Base-by-base conservation (phyloP, 2,329 filamentous ascomycete genomes). In the Fragosphaeria purpurea region DNA sequence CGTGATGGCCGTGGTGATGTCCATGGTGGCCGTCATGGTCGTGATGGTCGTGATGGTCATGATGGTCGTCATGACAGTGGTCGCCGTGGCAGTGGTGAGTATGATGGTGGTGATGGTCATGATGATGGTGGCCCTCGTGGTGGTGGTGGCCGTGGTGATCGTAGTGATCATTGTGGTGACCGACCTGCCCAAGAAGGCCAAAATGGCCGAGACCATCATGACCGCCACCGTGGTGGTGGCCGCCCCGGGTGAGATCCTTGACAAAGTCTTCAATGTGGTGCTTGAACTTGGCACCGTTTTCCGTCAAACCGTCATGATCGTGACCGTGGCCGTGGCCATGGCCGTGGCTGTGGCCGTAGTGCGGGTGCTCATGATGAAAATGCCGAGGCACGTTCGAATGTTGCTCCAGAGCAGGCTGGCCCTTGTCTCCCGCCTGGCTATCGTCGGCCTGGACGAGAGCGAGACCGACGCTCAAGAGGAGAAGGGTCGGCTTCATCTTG, bases 401-500 rank as follows among this genome's bases (percentile, higher is more conserved):
- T 7, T 22, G 6, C 6, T 42, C 13, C 22, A 22, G 22, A 22
- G 22, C 22, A 22, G 12, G 41, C 41, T 30, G n/a, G 35, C 11
- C 35, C 11, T 37, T 11, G 35, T 11, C 35, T 37, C 11, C 35
- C 35, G 11, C 7, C 7, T 37, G 11, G 35, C 35, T 11, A 7
- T 48, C 34, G 5, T 55, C 51, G 12, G 51, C 51, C 10, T 50
- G 38, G 39, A 42, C 43, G 11, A 57, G 12, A 33, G 53, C 48
- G 34, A 55, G 41, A 22, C 46, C 48, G 11, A 50, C 51, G n/a
- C 54, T 44, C 12, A 54, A 35, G 31, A 56, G n/a, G 12, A 57
- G 38, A 5, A 53, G 41, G 9, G 49, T 13, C 22, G 54, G 48
- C 52, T 55, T 57, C 55, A 57, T 57, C 46, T 38, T 52, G 54